Percentiles rank a stretch among this genome's conserved stretches.
Evolutionary conservation across 164 flowering plant genomes (phyloP).

Genomic region (Aristolochia contorta): DNA sequence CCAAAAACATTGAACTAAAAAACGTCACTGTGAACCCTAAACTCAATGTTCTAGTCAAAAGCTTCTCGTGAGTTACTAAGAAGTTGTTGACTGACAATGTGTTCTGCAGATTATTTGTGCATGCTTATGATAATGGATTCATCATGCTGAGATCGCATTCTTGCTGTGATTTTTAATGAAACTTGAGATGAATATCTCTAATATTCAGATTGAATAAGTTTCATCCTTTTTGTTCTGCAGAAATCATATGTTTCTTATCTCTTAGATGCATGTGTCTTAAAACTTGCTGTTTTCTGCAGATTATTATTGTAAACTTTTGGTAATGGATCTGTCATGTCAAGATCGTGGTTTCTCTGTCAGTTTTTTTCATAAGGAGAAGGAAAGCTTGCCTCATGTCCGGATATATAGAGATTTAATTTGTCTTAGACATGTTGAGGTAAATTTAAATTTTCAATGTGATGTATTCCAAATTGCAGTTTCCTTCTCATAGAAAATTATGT

Average conservation of each 20-base stretch:
- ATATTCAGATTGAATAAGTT: too few relatives aligned
- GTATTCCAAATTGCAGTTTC: background rate
- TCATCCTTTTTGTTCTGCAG: too few relatives aligned
- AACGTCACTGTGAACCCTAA: too few relatives aligned
- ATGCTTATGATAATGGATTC: conserved; percentile 44
- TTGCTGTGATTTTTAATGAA: too few relatives aligned
- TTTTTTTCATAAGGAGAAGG: conserved; percentile 39
- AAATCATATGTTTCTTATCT: too few relatives aligned
- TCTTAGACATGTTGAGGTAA: conserved; percentile 11
- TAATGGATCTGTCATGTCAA: conserved; percentile 44
- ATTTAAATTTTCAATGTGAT: background rate
- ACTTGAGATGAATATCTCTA: too few relatives aligned
- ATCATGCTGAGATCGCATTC: conserved; percentile 15
- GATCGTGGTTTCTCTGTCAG: conserved; percentile 36
- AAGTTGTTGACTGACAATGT: background rate
- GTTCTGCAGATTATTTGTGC: conserved; percentile 38
- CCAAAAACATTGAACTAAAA: too few relatives aligned
- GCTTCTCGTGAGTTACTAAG: too few relatives aligned
- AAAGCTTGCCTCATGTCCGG: conserved; percentile 39
- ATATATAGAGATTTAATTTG: conserved; percentile 49
- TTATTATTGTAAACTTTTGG: conserved; percentile 32
- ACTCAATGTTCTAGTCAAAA: too few relatives aligned
- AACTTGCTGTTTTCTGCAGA: conserved; percentile 23
- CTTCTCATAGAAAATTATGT: background rate
- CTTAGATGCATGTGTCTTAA: too few relatives aligned